Conservation (phyloP, 345 rosid genomes). For the Reutealis trisperma region DNA sequence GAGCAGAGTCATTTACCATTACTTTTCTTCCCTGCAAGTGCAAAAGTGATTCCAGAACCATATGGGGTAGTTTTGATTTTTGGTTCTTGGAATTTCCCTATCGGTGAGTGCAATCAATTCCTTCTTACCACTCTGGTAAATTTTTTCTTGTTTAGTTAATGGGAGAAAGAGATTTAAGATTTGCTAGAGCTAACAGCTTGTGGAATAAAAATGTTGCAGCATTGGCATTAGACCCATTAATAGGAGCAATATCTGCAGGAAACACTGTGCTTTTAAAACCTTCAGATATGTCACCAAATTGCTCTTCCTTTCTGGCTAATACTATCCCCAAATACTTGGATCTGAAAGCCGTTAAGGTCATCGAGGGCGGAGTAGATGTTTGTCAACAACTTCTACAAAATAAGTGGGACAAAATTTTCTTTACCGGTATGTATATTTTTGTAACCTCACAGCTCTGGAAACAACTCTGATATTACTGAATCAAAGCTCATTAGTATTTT, state of each 20-base stretch:
- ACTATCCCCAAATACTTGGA: conserved; percentile 69
- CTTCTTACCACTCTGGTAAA: no score
- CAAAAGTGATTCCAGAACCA: conserved; percentile 66
- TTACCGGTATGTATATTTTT: conserved; percentile 68
- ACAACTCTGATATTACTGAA: no score
- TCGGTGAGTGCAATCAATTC: conserved; percentile 49
- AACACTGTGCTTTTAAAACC: conserved; percentile 74
- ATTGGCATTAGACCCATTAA: conserved; percentile 68
- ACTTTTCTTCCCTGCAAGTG: conserved; percentile 64
- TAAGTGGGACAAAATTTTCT: conserved; percentile 92
- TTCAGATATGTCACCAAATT: conserved; percentile 67
- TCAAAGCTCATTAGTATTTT: no score
- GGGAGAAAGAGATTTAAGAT: not conserved
- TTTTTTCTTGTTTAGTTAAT: not conserved
- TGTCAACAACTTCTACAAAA: conserved; percentile 55
- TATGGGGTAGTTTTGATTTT: conserved; percentile 74
- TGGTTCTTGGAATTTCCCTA: conserved; percentile 86
- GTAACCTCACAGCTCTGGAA: not conserved
- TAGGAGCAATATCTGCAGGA: conserved; percentile 95
- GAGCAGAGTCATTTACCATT: conserved; percentile 54
- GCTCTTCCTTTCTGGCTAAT: conserved; percentile 56
- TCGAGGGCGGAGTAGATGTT: conserved; percentile 64
- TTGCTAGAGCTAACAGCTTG: not conserved
- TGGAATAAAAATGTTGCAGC: conserved; percentile 39
- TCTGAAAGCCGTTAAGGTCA: conserved; percentile 59